Evolutionary conservation across 2,329 filamentous ascomycete genomes (phyloP), one percentile per base, ranked within the genome.

Genomic region (Acrodontium crateriforme): DNA sequence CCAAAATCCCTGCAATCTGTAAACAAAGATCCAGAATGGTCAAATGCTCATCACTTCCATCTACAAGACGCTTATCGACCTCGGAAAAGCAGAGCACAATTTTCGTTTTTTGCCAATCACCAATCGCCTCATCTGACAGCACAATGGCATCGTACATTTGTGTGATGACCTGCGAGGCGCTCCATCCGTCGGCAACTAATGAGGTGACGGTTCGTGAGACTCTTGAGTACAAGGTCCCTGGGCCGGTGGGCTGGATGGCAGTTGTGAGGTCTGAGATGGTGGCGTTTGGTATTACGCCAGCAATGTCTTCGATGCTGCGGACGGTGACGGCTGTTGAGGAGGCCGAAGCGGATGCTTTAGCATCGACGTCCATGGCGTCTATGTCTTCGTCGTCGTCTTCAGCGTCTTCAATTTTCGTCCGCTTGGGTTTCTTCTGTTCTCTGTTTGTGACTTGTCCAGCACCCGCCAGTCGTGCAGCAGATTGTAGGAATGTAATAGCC

Each of bases 141-240:
- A 93, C 69, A 19, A 95, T 60, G 15, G 69, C 64, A 54, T 89
- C 78, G 48, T 94, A 95, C 22, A 93, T 62, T 66, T 93, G 84
- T 11, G 69, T 62, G 19, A 95, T 67, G 15, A 94, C 71, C 56
- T 95, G 89, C 5, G 76, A 74, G 14, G 87, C 89, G 52, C 85
- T 94, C 87, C 89, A 98, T 6, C 89, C 89, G 58, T 95, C 89
- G 0, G 87, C 87, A 25, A 95, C 76, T 63, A 98, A 74, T 39
- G 93, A 79, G 44, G 85, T 81, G 4, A 95, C 79, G 5, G 82
- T 75, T 39, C 73, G 74, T 0, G 83, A 74, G 10, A 98, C 71
- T 9, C 69, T 66, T 34, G 74, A 67, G 47, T 92, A 98, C 2
- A 36, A 65, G 9, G 69, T 64, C 1, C 68, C 67, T 19, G 65